Evolutionary conservation across 768 basidiomycete genomes (phyloP), one percentile per base, ranked within the genome.

Genomic region (Suillus hirtellus): DNA sequence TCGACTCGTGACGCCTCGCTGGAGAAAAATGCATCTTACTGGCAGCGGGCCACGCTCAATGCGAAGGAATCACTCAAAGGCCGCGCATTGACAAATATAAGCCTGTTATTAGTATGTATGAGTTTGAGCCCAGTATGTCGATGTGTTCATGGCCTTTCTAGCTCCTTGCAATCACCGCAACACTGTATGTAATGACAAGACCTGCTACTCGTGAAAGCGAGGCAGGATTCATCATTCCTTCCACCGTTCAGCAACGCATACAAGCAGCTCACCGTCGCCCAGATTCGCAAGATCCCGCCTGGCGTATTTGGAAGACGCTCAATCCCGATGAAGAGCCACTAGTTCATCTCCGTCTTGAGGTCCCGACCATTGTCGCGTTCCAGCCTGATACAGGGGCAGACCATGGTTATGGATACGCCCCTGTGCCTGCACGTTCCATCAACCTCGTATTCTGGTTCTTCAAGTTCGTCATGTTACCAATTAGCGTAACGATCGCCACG

Each of bases 401-500:
- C 31, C 73, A 66, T 42, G 67, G 61, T 60, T 65, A 70, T 56
- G 66, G 69, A 56, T 71, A 77, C 60, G 74, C 78, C 52, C 70
- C 83, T 43, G 81, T 34, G 76, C 81, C 63, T 81, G 82, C 65
- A 77, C 78, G 63, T 77, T 81, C 56, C 83, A 83, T 86, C 53
- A 84, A 84, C 60, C 80, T 87, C 14, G 67, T 90, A 9, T 73
- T 86, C n/a, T 93, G 93, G 88, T 74, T 93, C 31, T 67, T 89
- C 68, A 92, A 92, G 75, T 90, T 96, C 65, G 86, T 98, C 73
- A 78, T 93, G 2, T 75, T 95, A 1, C 96, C 96, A 0, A 96
- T 97, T 71, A 84, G 86, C 9, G 81, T 81, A 6, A 96, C 96
- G 0, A 92, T 90, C 8, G 77, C 82, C 31, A 74, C 84, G 4